phyloP scores from a whole-genome alignment of 2,329 filamentous ascomycete species.

The Epichloe amarillans region DNA sequence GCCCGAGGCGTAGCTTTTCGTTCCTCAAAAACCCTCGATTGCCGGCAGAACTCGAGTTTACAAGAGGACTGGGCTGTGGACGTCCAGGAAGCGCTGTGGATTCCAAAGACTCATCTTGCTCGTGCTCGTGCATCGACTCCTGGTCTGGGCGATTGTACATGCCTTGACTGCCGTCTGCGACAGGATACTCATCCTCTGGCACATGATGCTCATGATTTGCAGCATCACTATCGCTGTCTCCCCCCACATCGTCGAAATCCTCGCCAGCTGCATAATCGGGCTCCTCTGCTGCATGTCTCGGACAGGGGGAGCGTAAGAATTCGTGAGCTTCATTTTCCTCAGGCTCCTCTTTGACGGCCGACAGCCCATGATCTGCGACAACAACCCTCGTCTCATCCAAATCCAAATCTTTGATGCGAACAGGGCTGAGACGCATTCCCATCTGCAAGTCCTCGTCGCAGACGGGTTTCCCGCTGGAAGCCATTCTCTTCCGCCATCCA shows the following conservation, averaged over 20 bases:
- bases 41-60: slow-evolving; percentile 36
- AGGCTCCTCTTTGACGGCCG: slow-evolving; percentile 35
- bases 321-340: slow-evolving; percentile 16
- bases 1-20: slow-evolving; percentile 16
- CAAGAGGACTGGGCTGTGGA: slow-evolving; percentile 37
- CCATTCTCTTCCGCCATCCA: slow-evolving; percentile 76
- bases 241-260: slow-evolving; percentile 14
- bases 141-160: slow-evolving; percentile 19
- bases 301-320: slow-evolving; percentile 16
- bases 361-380: slow-evolving; percentile 24
- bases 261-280: slow-evolving; percentile 2
- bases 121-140: slow-evolving; percentile 7
- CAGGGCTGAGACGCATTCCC: slow-evolving; percentile 50
- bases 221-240: slow-evolving; percentile 24
- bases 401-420: slow-evolving; percentile 38
- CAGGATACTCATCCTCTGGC: slow-evolving; percentile 29
- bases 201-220: slow-evolving; percentile 32
- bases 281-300: slow-evolving; percentile 8
- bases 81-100: slow-evolving; percentile 34
- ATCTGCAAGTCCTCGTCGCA: slow-evolving; percentile 55
- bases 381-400: slow-evolving; percentile 32
- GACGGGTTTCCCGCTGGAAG: slow-evolving; percentile 53
- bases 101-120: slow-evolving; percentile 9
- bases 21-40: slow-evolving; percentile 26
- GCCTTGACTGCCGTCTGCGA: slow-evolving; percentile 30